Conservation (phyloP, 139 green algal species). For the Chloropicon primus region DNA sequence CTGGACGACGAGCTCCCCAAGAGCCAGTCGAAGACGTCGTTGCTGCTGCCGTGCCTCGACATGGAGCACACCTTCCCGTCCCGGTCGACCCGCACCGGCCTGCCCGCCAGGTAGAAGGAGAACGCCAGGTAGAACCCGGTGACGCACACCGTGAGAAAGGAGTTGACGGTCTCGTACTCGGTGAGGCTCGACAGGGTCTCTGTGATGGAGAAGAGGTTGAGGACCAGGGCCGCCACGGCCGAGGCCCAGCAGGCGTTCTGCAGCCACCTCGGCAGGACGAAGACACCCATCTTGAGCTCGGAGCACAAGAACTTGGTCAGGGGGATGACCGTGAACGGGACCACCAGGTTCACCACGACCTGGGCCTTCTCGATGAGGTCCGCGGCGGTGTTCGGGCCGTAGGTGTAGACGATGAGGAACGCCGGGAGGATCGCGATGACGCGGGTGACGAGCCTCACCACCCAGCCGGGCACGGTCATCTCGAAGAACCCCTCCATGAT, state of each 20-base stretch:
- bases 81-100: not conserved
- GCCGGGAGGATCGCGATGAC: constrained; percentile 6
- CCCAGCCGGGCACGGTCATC: constrained; percentile 3
- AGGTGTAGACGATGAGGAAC: constrained; percentile 5
- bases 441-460: constrained; percentile 12
- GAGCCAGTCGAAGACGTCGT: no score
- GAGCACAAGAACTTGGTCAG: constrained; percentile 12
- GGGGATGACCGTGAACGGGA: constrained; percentile 17
- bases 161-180: not conserved
- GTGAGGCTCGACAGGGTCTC: not conserved
- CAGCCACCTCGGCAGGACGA: not conserved
- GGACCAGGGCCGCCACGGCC: not conserved
- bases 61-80: not conserved
- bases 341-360: constrained; percentile 13
- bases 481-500: constrained; percentile 19
- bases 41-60: not conserved
- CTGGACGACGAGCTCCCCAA: no score
- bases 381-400: constrained; percentile 7
- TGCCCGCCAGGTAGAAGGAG: not conserved
- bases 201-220: not conserved
- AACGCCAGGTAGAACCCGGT: not conserved
- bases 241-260: not conserved
- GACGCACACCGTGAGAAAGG: not conserved
- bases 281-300: constrained; percentile 6
- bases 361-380: constrained; percentile 16